Evolutionary conservation across 345 rosid species (phyloP).

Genomic region (Sisymbrium irio): DNA sequence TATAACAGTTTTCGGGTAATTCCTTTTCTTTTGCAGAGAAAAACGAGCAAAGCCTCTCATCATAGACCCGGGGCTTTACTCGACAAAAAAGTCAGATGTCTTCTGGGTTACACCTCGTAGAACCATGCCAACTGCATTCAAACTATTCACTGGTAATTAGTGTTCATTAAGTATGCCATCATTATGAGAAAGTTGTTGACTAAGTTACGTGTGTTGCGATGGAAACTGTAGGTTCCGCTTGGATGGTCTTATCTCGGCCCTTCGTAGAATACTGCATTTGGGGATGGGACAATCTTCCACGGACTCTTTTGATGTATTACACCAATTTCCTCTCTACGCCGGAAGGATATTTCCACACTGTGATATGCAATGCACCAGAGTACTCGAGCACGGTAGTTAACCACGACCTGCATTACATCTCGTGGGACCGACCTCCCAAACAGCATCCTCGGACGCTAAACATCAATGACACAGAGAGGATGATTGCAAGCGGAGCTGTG

Average conservation of each 20-base stretch:
- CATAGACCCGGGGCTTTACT: constrained; percentile 92
- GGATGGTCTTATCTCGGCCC: constrained; percentile 37
- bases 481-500: constrained; percentile 33
- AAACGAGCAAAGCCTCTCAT: constrained; percentile 96
- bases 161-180: neutral
- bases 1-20: neutral
- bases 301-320: constrained; percentile 34
- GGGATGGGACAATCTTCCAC: constrained; percentile 39
- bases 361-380: constrained; percentile 47
- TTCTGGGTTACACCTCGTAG: constrained; percentile 76
- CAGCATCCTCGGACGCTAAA: constrained; percentile 35
- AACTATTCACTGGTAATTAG: constrained; percentile 75
- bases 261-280: constrained; percentile 35
- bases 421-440: constrained; percentile 40
- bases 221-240: constrained; percentile 40
- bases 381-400: constrained; percentile 34
- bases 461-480: constrained; percentile 29
- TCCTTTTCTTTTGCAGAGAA: constrained; percentile 48
- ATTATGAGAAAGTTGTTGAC: neutral
- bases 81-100: constrained; percentile 64
- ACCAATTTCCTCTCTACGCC: constrained; percentile 51
- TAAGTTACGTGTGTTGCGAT: neutral
- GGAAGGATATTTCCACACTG: constrained; percentile 50
- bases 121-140: constrained; percentile 82
- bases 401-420: constrained; percentile 41